Conservation (phyloP, 139 green algal genomes). For the Coccomyxa sp. region DNA sequence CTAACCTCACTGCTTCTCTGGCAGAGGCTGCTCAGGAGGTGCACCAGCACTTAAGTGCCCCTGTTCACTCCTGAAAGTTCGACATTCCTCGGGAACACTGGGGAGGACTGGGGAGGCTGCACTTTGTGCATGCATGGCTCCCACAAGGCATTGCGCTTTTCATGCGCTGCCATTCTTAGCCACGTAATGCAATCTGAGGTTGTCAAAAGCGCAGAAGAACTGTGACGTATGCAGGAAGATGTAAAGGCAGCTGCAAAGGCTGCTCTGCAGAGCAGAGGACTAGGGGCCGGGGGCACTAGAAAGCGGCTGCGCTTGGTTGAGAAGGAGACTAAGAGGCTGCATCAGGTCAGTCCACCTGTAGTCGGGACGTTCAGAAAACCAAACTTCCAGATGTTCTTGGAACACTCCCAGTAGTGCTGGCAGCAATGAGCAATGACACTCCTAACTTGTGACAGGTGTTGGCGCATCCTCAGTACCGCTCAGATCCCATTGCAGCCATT, state of each 20-base stretch:
- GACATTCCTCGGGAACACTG: too few relatives aligned
- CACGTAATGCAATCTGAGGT: too few relatives aligned
- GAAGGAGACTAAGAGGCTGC: slow-evolving; percentile 28
- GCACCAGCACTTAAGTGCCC: too few relatives aligned
- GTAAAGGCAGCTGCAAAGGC: neutral
- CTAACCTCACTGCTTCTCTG: slow-evolving; percentile 10
- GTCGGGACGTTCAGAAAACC: neutral
- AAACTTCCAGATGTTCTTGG: too few relatives aligned
- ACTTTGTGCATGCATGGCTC: too few relatives aligned
- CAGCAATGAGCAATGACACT: neutral
- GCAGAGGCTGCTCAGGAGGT: neutral
- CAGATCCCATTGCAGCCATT: slow-evolving; percentile 39
- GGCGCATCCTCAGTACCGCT: slow-evolving; percentile 33
- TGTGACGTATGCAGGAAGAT: neutral
- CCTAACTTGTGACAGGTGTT: slow-evolving; percentile 15
- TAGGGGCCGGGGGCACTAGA: neutral
- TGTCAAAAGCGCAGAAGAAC: too few relatives aligned
- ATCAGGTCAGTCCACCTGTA: neutral
- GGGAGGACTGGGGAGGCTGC: too few relatives aligned
- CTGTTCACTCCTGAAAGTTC: too few relatives aligned
- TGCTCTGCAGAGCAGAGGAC: neutral
- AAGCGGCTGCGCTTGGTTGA: neutral
- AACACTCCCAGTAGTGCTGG: neutral
- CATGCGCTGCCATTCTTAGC: too few relatives aligned
- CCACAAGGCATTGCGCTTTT: too few relatives aligned